Conservation (phyloP, 1,284 basidiomycete genomes). For the Heterobasidion occidentale region DNA sequence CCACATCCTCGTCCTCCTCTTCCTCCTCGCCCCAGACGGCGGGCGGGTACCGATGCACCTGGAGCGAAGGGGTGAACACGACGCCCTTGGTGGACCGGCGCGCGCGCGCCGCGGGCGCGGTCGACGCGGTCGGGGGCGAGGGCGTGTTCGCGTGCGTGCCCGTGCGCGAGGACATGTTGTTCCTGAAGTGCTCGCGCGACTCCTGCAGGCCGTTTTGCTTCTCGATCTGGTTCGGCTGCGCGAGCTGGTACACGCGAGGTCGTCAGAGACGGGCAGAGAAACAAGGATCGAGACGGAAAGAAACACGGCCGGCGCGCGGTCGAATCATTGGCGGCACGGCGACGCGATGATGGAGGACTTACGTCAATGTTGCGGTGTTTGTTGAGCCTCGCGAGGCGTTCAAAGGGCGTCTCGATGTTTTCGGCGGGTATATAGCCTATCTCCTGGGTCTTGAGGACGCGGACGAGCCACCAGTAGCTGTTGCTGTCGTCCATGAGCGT, state of each 20-base stretch:
- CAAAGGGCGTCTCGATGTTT: conserved; percentile 98
- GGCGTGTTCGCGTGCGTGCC: conserved; percentile 36
- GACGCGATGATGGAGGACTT: conserved; percentile 24
- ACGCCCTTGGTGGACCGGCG: conserved; percentile 26
- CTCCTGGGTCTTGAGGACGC: conserved; percentile 94
- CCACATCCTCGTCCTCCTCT: conserved; percentile 66
- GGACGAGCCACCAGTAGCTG: conserved; percentile 97
- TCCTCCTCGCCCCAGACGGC: conserved; percentile 80
- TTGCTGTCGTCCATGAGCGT: conserved; percentile 94
- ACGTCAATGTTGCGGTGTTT: conserved; percentile 98
- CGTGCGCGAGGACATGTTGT: conserved; percentile 40
- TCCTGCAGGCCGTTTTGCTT: conserved; percentile 41
- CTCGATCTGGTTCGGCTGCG: conserved; percentile 67
- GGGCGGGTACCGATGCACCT: conserved; percentile 67
- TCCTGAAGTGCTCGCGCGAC: conserved; percentile 42
- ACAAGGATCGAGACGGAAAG: conserved; percentile 1
- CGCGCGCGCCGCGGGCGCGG: conserved; percentile 20
- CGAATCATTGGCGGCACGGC: too few relatives aligned
- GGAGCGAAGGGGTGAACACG: conserved; percentile 50
- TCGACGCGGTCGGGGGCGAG: conserved; percentile 26
- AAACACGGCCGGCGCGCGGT: too few relatives aligned
- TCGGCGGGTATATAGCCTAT: conserved; percentile 99
- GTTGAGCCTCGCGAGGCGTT: conserved; percentile 91
- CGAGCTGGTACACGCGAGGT: conserved; percentile 38
- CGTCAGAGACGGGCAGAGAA: neutral